A percentile compares a stretch with the other conserved stretches of the same genome.
phyloP scores from a whole-genome alignment of 2,329 filamentous ascomycete species.

The Berkeleyomyces rouxiae region DNA sequence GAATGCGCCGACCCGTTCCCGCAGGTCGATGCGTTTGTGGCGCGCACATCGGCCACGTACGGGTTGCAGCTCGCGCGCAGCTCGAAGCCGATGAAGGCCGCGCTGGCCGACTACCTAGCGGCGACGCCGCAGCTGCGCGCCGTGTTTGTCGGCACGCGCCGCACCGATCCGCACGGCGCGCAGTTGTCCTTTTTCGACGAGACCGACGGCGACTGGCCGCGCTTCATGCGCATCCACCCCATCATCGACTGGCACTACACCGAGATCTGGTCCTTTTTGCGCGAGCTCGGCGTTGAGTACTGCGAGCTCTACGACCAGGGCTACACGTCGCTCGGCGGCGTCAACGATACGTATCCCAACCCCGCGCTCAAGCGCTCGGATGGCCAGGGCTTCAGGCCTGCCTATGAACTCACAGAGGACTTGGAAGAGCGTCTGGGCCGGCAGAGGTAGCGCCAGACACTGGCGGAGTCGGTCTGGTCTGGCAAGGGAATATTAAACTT shows the following conservation, averaged over 20 bases:
- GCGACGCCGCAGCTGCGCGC: slow-evolving; percentile 62
- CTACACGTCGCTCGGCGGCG: slow-evolving; percentile 85
- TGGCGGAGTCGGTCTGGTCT: too few relatives aligned
- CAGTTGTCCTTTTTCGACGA: slow-evolving; percentile 65
- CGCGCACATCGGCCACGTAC: slow-evolving; percentile 92
- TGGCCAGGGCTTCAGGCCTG: slow-evolving; percentile 41
- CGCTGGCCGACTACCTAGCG: slow-evolving; percentile 78
- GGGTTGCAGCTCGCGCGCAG: slow-evolving; percentile 69
- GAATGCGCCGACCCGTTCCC: slow-evolving; percentile 68
- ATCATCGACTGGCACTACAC: slow-evolving; percentile 96
- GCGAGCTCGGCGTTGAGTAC: slow-evolving; percentile 63
- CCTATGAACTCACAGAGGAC: slow-evolving; percentile 60
- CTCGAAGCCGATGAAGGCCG: slow-evolving; percentile 78
- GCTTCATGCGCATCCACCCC: slow-evolving; percentile 83
- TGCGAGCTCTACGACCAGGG: slow-evolving; percentile 74
- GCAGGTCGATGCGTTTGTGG: slow-evolving; percentile 77
- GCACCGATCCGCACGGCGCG: slow-evolving; percentile 83
- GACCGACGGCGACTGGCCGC: slow-evolving; percentile 80
- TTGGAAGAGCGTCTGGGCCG: slow-evolving; percentile 64
- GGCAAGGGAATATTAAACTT: not conserved
- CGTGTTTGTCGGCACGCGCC: slow-evolving; percentile 63
- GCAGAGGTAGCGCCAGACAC: slow-evolving; percentile 23
- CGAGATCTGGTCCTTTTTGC: slow-evolving; percentile 85
- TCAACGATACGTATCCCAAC: slow-evolving; percentile 76
- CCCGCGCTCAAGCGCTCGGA: slow-evolving; percentile 41